phyloP scores from a whole-genome alignment of 768 basidiomycete genomes.

The Xerocomus brunneocitrinus region DNA sequence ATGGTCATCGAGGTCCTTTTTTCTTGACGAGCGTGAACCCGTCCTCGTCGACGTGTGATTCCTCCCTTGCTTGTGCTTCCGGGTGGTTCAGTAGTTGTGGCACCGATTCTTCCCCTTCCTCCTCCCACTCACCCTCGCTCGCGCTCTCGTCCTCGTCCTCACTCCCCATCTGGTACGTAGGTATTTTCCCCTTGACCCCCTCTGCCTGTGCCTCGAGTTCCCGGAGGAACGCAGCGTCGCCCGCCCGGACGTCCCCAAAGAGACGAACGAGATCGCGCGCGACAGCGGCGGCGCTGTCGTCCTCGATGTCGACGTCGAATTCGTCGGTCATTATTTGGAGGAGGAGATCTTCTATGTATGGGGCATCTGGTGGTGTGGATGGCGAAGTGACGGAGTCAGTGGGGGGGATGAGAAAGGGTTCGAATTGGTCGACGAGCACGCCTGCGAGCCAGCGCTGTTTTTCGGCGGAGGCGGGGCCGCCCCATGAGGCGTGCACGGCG shows the following conservation, averaged over 20 bases:
- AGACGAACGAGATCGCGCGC: slow-evolving; percentile 67
- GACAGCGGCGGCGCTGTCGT: slow-evolving; percentile 73
- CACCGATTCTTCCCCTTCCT: slow-evolving; percentile 41
- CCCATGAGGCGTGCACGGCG: slow-evolving; percentile 85
- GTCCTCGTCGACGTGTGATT: slow-evolving; percentile 84
- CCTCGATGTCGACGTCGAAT: slow-evolving; percentile 80
- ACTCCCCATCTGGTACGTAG: slow-evolving; percentile 42
- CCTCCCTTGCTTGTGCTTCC: slow-evolving; percentile 30
- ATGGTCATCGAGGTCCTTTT: slow-evolving; percentile 43
- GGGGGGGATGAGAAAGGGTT: slow-evolving; percentile 41
- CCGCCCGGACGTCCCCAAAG: slow-evolving; percentile 52
- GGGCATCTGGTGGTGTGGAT: slow-evolving; percentile 47
- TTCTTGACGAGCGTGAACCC: slow-evolving; percentile 81
- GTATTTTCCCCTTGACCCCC: slow-evolving; percentile 51
- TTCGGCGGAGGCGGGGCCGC: slow-evolving; percentile 62
- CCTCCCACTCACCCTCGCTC: slow-evolving; percentile 44
- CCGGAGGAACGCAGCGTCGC: slow-evolving; percentile 45
- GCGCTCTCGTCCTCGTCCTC: slow-evolving; percentile 37
- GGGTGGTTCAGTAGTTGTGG: slow-evolving; percentile 51
- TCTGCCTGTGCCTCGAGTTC: slow-evolving; percentile 65
- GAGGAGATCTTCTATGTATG: slow-evolving; percentile 78
- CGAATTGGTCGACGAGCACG: slow-evolving; percentile 75
- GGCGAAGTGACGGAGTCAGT: background rate
- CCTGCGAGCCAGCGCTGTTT: slow-evolving; percentile 87
- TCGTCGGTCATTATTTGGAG: slow-evolving; percentile 85